Base-by-base conservation (phyloP, 2,329 filamentous ascomycete species). In the Ophiostoma himal-ulmi region DNA sequence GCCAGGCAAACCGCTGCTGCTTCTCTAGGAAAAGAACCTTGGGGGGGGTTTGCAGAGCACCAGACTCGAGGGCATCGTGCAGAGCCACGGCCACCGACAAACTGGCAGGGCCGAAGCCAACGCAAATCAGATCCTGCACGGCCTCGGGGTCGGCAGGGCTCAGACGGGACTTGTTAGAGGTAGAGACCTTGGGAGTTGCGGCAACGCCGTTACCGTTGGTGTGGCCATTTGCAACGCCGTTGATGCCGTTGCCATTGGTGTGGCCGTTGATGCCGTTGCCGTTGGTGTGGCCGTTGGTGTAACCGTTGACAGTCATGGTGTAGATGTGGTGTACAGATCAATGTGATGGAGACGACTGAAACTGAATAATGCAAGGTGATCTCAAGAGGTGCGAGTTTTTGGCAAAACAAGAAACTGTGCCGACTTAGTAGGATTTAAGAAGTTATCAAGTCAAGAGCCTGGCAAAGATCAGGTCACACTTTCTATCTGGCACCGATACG, bases 101-200 rank as follows among this genome's bases (percentile, higher is more conserved):
- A 72, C 93, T 95, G 37, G 94, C 94, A 26, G 94, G 94, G 8
- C 94, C 94, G 77, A 98, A 98, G 34, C 94, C 94, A 70, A 97
- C 88, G 79, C 93, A 97, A 75, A 98, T 83, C 69, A 98, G 83
- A 79, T 98, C 94, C 78, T 94, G 90, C 41, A 93, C 81, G 68
- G 91, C 86, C 73, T 89, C 85, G 69, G 84, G 41, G 48, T 73
- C 68, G 13, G 70, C 68, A 0, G 70, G 70, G 67, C 2, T 54
- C 17, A 74, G 70, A 1, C 48, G 70, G 1, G 71, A 72, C 17
- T n/a, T 57, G 20, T 60, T 68, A 20, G 36, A n/a, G 5, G 66
- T 70, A 1, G 57, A 41, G 17, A 44, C 44, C n/a, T 52, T 37
- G 20, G 34, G n/a, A 5, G 64, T 20, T 8, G 37, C 11, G 13